Conservation (phyloP, 331 rosid species). For the Acacia concinna region DNA sequence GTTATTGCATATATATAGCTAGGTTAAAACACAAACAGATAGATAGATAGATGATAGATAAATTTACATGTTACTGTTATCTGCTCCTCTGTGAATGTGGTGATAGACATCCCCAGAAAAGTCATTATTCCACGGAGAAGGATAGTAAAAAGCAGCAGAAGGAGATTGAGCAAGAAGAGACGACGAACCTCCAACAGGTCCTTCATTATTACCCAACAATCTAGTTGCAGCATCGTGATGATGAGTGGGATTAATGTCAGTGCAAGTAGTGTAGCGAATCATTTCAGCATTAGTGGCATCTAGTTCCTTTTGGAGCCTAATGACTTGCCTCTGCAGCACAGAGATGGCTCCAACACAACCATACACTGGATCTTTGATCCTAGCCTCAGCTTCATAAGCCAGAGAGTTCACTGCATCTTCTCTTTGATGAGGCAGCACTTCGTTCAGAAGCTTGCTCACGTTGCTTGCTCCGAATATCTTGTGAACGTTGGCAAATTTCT, state of each 20-base stretch:
- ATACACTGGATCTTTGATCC: constrained; percentile 84
- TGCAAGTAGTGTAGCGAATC: constrained; percentile 53
- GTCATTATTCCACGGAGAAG: constrained; percentile 66
- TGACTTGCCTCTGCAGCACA: constrained; percentile 79
- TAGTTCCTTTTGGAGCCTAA: constrained; percentile 82
- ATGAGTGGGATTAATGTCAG: constrained; percentile 34
- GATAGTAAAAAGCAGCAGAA: constrained; percentile 45
- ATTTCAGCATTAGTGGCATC: constrained; percentile 83
- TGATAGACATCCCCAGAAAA: constrained; percentile 47
- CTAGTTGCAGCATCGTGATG: neutral
- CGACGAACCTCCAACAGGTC: constrained; percentile 31
- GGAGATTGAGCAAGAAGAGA: constrained; percentile 39
- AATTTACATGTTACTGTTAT: constrained; percentile 36
- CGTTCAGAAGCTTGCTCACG: constrained; percentile 77
- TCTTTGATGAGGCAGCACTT: constrained; percentile 73
- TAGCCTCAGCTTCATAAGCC: constrained; percentile 89
- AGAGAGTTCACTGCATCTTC: constrained; percentile 93
- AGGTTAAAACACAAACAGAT: neutral
- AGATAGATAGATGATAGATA: no score
- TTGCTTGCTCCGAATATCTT: constrained; percentile 93
- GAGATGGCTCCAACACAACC: constrained; percentile 93
- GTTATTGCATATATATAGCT: neutral
- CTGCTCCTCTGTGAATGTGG: constrained; percentile 52
- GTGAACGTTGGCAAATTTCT: constrained; percentile 70
- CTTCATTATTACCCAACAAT: constrained; percentile 29